phyloP scores from a whole-genome alignment of 495 filamentous ascomycete genomes.

The Tuber calosporum region DNA sequence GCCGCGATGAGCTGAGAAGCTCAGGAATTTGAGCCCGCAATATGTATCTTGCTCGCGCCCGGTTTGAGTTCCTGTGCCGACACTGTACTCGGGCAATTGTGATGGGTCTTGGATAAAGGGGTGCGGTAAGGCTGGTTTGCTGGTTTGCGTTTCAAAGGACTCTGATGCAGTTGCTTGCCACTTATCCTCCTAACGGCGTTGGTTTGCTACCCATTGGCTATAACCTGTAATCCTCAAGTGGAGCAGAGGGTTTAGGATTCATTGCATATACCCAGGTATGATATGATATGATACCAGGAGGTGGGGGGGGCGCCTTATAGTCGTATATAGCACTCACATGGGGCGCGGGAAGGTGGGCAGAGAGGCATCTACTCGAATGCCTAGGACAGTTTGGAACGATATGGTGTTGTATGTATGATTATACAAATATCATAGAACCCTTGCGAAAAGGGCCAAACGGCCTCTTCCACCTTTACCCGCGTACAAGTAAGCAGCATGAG shows the following conservation, averaged over 20 bases:
- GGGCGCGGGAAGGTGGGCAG: not conserved
- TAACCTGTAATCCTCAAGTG: not conserved
- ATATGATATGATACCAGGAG: not conserved
- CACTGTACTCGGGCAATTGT: not conserved
- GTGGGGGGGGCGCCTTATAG: not conserved
- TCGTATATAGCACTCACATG: not conserved
- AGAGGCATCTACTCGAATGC: not conserved
- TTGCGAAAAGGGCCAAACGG: not conserved
- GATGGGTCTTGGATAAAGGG: not conserved
- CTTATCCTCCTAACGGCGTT: not conserved
- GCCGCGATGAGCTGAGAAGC: not conserved
- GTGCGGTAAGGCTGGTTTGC: not conserved
- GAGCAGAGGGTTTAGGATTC: not conserved
- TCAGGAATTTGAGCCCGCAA: not conserved
- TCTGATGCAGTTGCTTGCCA: not conserved
- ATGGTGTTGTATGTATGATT: not conserved
- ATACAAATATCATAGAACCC: not conserved
- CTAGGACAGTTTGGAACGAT: not conserved
- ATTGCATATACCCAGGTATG: not conserved
- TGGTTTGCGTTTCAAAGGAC: not conserved
- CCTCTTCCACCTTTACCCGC: not conserved
- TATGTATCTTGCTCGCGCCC: not conserved
- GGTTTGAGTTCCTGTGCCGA: not conserved
- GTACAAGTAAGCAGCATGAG: not conserved
- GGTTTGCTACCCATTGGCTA: not conserved